A percentile compares a stretch with the other conserved stretches of the same genome.
These are phyloP conservation scores for Diplocarpon rosae DNA, from an alignment of 2,329 filamentous ascomycete genomes.

Conservation along the genomic window DNA sequence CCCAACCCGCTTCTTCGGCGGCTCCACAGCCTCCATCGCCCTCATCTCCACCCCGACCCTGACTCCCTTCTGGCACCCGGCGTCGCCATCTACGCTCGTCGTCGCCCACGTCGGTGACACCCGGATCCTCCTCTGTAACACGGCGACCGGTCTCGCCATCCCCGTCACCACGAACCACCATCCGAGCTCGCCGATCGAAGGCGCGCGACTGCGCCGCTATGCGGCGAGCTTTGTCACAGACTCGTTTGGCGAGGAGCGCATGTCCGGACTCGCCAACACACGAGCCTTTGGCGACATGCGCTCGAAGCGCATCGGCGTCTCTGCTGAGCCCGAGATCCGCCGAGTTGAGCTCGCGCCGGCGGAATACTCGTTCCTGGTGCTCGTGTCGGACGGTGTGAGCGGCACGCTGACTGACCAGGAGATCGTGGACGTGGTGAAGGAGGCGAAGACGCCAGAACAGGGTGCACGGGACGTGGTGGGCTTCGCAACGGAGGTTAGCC, in stretches of 20 bases:
- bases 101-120: constrained; percentile 92
- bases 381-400: constrained; percentile 82
- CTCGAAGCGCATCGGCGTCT: constrained; percentile 86
- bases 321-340: constrained; percentile 81
- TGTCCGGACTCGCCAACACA: constrained; percentile 86
- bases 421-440: constrained; percentile 91
- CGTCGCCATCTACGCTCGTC: constrained; percentile 70
- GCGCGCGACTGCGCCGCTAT: constrained; percentile 72
- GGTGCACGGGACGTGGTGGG: constrained; percentile 68
- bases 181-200: constrained; percentile 76
- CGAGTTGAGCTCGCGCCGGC: constrained; percentile 70
- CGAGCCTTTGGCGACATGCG: constrained; percentile 88
- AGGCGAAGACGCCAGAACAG: constrained; percentile 82
- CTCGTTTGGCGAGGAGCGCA: constrained; percentile 94
- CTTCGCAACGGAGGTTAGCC: constrained; percentile 72
- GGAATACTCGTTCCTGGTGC: constrained; percentile 79
- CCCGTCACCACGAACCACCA: constrained; percentile 88
- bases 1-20: constrained; percentile 73
- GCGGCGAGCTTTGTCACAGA: constrained; percentile 83
- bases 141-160: constrained; percentile 65
- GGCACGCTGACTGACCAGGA: constrained; percentile 85
- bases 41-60: constrained; percentile 88
- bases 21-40: constrained; percentile 81
- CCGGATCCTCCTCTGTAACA: constrained; percentile 80
- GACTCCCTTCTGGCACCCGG: constrained; percentile 90